Evolutionary conservation across 345 rosid species (phyloP).

Genomic region (Litchi chinensis): DNA sequence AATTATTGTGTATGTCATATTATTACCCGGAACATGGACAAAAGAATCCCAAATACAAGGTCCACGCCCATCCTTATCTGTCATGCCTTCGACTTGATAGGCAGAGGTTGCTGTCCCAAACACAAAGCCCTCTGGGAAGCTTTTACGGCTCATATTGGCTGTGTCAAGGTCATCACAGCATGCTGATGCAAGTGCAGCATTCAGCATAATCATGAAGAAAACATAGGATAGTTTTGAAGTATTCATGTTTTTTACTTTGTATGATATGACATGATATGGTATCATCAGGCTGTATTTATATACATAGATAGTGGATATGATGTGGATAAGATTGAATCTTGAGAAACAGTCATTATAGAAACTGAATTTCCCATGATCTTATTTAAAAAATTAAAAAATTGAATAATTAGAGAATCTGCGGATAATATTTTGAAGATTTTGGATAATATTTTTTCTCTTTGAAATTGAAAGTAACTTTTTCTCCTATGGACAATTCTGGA

Average conservation of each 20-base stretch:
- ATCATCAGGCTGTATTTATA: neutral
- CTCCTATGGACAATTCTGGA: no score
- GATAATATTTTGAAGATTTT: neutral
- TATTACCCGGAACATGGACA: slow-evolving; percentile 48
- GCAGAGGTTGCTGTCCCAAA: slow-evolving; percentile 64
- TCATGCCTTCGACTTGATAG: slow-evolving; percentile 66
- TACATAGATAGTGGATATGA: neutral
- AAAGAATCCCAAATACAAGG: slow-evolving; percentile 65
- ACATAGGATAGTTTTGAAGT: neutral
- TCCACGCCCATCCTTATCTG: slow-evolving; percentile 59
- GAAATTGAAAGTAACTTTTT: neutral
- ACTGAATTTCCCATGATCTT: no score
- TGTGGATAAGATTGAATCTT: neutral
- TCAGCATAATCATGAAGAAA: neutral
- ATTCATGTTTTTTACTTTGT: neutral
- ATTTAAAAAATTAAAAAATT: no score
- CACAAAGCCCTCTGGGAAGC: slow-evolving; percentile 46
- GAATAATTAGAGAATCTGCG: neutral
- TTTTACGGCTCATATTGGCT: slow-evolving; percentile 42
- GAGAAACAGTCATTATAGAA: neutral
- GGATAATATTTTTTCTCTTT: no score
- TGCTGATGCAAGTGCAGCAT: neutral
- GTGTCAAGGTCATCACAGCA: slow-evolving; percentile 26
- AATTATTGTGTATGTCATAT: no score
- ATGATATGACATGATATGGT: neutral